These are phyloP conservation scores for Melaleuca alternifolia DNA, from an alignment of 345 rosid genomes.

Conservation along the genomic window DNA sequence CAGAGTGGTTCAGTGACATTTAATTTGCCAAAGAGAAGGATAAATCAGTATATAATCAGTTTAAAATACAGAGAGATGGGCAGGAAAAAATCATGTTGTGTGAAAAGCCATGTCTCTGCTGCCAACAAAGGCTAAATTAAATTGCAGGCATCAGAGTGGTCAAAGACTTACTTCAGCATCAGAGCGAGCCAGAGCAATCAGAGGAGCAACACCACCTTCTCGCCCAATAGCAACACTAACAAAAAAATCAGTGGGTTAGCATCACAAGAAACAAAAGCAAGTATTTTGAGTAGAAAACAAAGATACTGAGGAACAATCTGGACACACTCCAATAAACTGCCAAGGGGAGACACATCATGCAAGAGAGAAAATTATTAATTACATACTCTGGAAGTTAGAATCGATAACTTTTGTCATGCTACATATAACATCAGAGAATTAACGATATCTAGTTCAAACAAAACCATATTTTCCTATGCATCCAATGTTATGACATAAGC, in stretches of 20 bases:
- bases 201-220: conserved; percentile 39
- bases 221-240: conserved; percentile 36
- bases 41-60: background rate
- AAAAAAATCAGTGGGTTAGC: background rate
- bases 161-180: conserved; percentile 26
- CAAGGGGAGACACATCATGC: background rate
- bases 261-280: background rate
- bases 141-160: background rate
- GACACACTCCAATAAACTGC: background rate
- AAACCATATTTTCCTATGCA: background rate
- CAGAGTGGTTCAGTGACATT: background rate
- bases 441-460: background rate
- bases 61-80: background rate
- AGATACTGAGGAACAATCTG: background rate
- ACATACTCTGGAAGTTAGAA: background rate
- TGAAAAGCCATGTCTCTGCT: background rate
- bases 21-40: background rate
- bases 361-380: background rate
- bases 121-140: background rate
- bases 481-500: background rate
- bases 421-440: background rate
- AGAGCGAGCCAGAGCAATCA: conserved; percentile 33
- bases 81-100: background rate
- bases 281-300: background rate
- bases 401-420: background rate